Conservation (phyloP, 768 basidiomycete species). For the Kwoniella mangroviensis region DNA sequence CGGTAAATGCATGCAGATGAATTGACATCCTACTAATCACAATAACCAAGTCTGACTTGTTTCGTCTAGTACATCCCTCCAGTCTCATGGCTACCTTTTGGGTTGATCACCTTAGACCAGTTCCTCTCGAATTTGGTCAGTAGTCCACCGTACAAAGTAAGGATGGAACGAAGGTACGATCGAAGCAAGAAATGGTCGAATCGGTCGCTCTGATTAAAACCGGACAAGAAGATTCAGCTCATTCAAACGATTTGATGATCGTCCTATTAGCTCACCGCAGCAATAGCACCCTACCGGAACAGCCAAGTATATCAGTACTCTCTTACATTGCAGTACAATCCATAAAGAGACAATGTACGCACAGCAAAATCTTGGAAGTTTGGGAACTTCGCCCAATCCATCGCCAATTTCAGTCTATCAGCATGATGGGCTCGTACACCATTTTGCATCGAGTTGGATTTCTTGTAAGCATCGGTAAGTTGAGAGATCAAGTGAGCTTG, state of each 20-base stretch:
- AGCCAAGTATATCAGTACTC: background rate
- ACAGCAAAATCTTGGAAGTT: constrained; percentile 40
- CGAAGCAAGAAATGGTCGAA: constrained; percentile 44
- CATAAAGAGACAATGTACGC: background rate
- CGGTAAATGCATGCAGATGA: too few species aligned
- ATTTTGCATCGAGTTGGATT: constrained; percentile 35
- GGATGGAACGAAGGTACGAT: constrained; percentile 33
- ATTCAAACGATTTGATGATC: background rate
- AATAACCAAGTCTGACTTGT: background rate
- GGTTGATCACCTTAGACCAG: constrained; percentile 51
- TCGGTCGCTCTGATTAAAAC: constrained; percentile 34
- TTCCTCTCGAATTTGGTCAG: constrained; percentile 46
- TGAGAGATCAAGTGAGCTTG: constrained; percentile 40
- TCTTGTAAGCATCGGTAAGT: constrained; percentile 27
- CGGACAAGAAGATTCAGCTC: constrained; percentile 8
- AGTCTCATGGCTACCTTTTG: constrained; percentile 37
- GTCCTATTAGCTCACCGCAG: background rate
- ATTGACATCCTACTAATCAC: background rate
- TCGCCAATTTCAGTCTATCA: constrained; percentile 41
- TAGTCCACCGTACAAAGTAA: constrained; percentile 39
- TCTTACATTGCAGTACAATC: background rate
- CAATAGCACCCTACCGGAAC: background rate
- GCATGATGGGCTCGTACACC: constrained; percentile 30
- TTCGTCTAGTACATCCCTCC: constrained; percentile 45
- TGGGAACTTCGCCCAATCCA: constrained; percentile 41